Evolutionary conservation across 768 basidiomycete species (phyloP).

Genomic region (Imleria badia): DNA sequence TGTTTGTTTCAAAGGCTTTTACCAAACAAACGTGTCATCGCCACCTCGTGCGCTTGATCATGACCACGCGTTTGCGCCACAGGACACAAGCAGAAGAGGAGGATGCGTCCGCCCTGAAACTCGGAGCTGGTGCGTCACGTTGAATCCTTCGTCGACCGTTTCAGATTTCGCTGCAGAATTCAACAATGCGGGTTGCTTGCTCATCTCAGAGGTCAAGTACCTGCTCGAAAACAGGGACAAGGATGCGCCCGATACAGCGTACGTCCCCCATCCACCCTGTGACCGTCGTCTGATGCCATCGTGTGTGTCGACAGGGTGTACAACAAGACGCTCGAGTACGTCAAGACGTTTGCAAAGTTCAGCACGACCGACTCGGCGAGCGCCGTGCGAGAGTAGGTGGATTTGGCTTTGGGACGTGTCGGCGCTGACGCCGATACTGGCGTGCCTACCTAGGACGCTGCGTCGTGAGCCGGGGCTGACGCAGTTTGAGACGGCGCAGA

Average conservation of each 20-base stretch:
- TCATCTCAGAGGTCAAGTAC: constrained; percentile 92
- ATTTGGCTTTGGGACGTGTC: neutral
- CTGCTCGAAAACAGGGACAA: constrained; percentile 85
- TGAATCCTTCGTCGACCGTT: neutral
- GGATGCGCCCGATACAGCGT: constrained; percentile 87
- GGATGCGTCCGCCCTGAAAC: constrained; percentile 81
- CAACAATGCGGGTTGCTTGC: constrained; percentile 86
- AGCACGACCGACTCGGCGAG: constrained; percentile 80
- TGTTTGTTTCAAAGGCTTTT: constrained; percentile 31
- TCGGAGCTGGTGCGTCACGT: constrained; percentile 58
- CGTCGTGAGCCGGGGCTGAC: constrained; percentile 77
- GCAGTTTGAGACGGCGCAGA: constrained; percentile 90
- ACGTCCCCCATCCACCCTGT: constrained; percentile 25
- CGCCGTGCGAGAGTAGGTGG: constrained; percentile 81
- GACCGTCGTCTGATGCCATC: neutral
- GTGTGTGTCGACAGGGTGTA: constrained; percentile 59
- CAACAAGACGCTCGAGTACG: constrained; percentile 91
- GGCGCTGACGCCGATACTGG: neutral
- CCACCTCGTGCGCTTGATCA: constrained; percentile 45
- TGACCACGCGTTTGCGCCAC: constrained; percentile 62
- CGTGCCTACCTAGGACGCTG: constrained; percentile 55
- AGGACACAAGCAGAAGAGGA: constrained; percentile 72
- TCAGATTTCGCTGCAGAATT: constrained; percentile 55
- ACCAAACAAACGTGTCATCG: constrained; percentile 35
- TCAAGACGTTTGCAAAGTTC: constrained; percentile 89